A percentile compares a stretch with the other conserved stretches of the same genome.
These are phyloP conservation scores for Sporothrix humicola DNA, from an alignment of 2,329 filamentous ascomycete species.

Conservation along the genomic window DNA sequence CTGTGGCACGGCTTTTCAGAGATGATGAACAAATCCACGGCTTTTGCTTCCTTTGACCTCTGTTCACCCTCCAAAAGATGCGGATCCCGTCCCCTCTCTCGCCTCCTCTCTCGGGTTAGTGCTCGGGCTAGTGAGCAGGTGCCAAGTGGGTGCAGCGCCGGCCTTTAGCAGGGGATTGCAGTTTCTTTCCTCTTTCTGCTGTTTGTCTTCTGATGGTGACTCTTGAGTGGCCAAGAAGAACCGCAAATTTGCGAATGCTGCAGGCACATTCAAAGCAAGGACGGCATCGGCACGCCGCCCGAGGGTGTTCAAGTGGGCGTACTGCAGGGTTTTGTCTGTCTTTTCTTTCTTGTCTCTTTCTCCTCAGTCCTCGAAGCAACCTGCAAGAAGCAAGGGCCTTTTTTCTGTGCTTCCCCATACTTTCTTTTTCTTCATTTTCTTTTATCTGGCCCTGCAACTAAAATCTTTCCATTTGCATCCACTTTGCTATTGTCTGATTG, in stretches of 20 bases:
- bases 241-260: neutral
- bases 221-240: neutral
- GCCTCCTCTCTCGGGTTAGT: slow-evolving; percentile 5
- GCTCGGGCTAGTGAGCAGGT: slow-evolving; percentile 11
- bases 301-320: neutral
- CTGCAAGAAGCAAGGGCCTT: neutral
- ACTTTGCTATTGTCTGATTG: slow-evolving; percentile 3
- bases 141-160: slow-evolving; percentile 25
- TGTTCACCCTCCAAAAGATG: neutral
- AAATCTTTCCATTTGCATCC: neutral
- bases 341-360: no score
- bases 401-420: neutral
- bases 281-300: slow-evolving; percentile 13
- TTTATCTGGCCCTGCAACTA: neutral
- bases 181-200: neutral
- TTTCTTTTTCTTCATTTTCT: neutral
- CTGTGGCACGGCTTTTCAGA: no score
- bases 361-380: neutral
- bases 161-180: slow-evolving; percentile 26
- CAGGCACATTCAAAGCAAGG: neutral
- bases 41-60: neutral
- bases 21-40: neutral
- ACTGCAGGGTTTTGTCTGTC: neutral
- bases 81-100: neutral
- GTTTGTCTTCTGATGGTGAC: no score